Evolutionary conservation across 306 rosid species (phyloP), one percentile per base, ranked within the genome.

Genomic region (Oxytropis ochrocephala): DNA sequence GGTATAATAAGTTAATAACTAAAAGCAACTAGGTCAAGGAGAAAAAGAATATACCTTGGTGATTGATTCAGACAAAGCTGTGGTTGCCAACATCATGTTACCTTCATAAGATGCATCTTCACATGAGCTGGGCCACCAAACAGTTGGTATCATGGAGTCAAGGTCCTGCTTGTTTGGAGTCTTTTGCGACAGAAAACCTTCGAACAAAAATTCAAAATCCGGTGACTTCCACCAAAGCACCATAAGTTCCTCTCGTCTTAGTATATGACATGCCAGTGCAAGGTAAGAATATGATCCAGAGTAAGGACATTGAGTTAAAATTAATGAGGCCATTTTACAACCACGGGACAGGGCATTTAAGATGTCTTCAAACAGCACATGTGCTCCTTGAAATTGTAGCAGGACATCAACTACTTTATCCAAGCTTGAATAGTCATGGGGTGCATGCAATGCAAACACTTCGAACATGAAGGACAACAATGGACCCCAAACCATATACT

Each of bases 41-140:
- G 39, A 65, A 36, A 69, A 51, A 33, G 19, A 62, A 73, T 27
- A 54, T 65, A 94, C 99, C 96, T 89, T 88, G 79, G 74, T 76
- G 18, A 94, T 78, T 69, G 96, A 85, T 81, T 88, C 90, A 79
- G 99, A 89, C 69, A 94, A 82, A 78, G 95, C 92, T 9, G 87
- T 84, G 67, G 95, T 89, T 42, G 96, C 81, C 90, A 94, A 77
- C 77, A 75, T 60, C 99, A 94, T 91, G 85, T 85, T 86, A 67
- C 79, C 83, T 82, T 87, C 99, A 54, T 64, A 80, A 21, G 89
- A 82, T 32, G 81, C 77, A 49, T 94, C 97, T 82, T 94, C 99
- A 65, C 76, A 83, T 53, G 96, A 89, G 79, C 99, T 91, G 66
- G 96, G 89, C 97, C 97, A 94, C 96, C 96, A 91, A 75, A 94